Conservation (phyloP, 441 rosid species). For the Erodium moschatum region DNA sequence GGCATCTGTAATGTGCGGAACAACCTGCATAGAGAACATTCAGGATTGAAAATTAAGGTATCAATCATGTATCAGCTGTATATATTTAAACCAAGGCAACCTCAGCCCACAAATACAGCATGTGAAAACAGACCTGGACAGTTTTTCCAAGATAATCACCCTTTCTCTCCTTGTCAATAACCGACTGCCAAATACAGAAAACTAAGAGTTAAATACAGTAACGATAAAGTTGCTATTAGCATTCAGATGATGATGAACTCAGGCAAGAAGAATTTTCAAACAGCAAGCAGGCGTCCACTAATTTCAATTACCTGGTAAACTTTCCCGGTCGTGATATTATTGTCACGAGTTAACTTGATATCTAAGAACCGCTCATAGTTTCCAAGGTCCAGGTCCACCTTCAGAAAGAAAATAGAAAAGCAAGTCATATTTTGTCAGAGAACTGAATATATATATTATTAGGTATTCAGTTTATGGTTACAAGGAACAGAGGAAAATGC, state of each 20-base stretch:
- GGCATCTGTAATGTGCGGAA: slow-evolving; percentile 82
- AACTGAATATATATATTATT: neutral
- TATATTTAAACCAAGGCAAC: neutral
- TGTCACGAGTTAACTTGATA: slow-evolving; percentile 68
- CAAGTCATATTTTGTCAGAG: neutral
- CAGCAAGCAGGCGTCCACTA: neutral
- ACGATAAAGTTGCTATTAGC: neutral
- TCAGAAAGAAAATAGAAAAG: slow-evolving; percentile 11
- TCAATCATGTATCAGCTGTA: neutral
- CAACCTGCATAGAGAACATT: slow-evolving; percentile 40
- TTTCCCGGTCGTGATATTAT: slow-evolving; percentile 88
- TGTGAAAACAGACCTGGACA: slow-evolving; percentile 53
- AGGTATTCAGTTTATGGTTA: neutral
- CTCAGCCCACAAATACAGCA: neutral
- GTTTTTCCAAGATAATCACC: slow-evolving; percentile 94
- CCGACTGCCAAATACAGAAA: slow-evolving; percentile 37
- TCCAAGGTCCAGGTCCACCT: slow-evolving; percentile 99
- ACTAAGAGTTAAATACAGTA: neutral
- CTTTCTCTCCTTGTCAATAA: slow-evolving; percentile 79
- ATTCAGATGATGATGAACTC: neutral
- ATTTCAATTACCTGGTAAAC: neutral
- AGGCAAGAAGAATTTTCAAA: neutral
- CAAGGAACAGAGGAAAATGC: neutral
- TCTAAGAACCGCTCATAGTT: slow-evolving; percentile 88
- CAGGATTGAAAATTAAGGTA: slow-evolving; percentile 1